Conservation (phyloP, 2,329 filamentous ascomycete genomes). For the Magnaporthales sp. region DNA sequence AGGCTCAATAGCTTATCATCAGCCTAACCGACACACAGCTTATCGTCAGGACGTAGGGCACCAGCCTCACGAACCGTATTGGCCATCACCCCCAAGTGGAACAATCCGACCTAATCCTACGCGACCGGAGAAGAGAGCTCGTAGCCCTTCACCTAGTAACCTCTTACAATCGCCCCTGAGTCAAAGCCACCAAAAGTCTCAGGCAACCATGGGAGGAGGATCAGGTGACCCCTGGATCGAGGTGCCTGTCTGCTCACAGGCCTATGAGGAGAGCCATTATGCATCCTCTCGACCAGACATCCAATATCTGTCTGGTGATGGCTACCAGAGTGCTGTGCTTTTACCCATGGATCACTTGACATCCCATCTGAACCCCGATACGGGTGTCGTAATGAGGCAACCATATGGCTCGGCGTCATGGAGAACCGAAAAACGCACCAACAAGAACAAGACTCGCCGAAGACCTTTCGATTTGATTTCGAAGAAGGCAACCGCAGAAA, state of each 20-base stretch:
- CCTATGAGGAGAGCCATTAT: neutral
- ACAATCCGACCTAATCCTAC: neutral
- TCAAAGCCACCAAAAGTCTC: neutral
- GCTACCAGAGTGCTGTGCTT: neutral
- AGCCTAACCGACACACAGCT: neutral
- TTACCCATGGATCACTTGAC: neutral
- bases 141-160: neutral
- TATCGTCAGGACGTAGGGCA: neutral
- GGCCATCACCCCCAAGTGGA: neutral
- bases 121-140: neutral
- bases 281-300: neutral
- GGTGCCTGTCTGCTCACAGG: neutral
- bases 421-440: neutral
- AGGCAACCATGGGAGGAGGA: neutral
- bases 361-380: neutral
- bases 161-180: neutral
- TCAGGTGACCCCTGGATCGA: neutral
- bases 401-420: neutral
- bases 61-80: neutral
- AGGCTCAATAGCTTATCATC: neutral
- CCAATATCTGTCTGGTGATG: neutral
- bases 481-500: constrained; percentile 23
- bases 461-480: constrained; percentile 12
- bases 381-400: neutral
- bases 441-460: neutral